phyloP scores from a whole-genome alignment of 495 filamentous ascomycete species.

The Zalerion maritima region DNA sequence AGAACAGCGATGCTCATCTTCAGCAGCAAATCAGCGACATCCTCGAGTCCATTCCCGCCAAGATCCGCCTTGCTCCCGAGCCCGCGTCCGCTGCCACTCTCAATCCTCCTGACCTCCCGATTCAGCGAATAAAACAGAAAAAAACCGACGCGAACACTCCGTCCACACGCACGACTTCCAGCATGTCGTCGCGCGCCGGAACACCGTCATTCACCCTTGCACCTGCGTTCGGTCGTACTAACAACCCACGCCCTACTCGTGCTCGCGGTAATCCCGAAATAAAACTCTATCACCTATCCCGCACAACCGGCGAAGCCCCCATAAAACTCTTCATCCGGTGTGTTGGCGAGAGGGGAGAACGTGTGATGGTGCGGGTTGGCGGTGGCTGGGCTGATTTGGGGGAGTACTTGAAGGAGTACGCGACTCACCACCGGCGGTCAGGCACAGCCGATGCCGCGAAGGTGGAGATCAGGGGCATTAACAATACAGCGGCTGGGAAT shows the following conservation, averaged over 20 bases:
- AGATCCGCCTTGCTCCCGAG: constrained; percentile 56
- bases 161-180: constrained; percentile 26
- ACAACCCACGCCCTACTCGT: constrained; percentile 25
- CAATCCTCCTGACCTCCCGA: constrained; percentile 32
- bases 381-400: constrained; percentile 93
- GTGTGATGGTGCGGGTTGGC: constrained; percentile 94
- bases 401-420: constrained; percentile 90
- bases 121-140: constrained; percentile 22
- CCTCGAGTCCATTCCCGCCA: constrained; percentile 62
- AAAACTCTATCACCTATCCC: constrained; percentile 85
- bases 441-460: constrained; percentile 24
- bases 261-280: constrained; percentile 47
- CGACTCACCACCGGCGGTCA: constrained; percentile 61
- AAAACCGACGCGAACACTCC: constrained; percentile 17
- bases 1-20: constrained; percentile 46
- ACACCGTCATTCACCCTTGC: constrained; percentile 58
- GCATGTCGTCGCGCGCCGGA: constrained; percentile 37
- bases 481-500: constrained; percentile 2
- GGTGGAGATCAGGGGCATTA: constrained; percentile 46
- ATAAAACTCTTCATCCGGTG: constrained; percentile 88
- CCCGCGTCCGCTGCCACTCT: constrained; percentile 27
- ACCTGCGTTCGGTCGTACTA: constrained; percentile 37
- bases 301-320: constrained; percentile 63
- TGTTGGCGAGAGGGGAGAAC: constrained; percentile 77
- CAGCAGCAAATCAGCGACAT: constrained; percentile 79